Base-by-base conservation (phyloP, 2,329 filamentous ascomycete genomes). In the Fusarium nanum region DNA sequence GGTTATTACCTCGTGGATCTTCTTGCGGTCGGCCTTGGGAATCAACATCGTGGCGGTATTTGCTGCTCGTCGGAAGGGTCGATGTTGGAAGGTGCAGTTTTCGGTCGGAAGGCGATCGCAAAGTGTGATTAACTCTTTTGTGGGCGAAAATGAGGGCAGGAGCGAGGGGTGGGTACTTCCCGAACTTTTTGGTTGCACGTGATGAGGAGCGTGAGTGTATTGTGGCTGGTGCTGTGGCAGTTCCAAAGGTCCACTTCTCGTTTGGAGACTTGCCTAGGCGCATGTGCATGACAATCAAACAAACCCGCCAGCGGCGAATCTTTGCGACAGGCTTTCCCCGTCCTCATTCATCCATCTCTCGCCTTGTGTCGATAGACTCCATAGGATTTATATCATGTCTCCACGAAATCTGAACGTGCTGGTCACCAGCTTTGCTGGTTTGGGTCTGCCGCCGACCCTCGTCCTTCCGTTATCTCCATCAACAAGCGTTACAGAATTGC, bases 1-100 rank as follows among this genome's bases (percentile, higher is more conserved):
- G 59, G 41, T 59, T 58, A 53, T 62, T 83, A 87, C 85, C 87
- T 91, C 95, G 91, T 99, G 96, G 88, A 99, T 98, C 92, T 94
- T 93, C 93, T 99, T 99, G 89, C 97, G 94, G 89, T 99, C 96
- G 86, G 93, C 92, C 92, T 98, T 98, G 85, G 96, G 96, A 86
- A 99, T 99, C 89, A 99, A 92, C 96, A 89, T 89, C 92, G 94
- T 88, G 83, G 82, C 84, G 84, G 83, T 84, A 66, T 83, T 75
- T 78, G 76, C 75, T 81, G 79, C 76, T 78, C 76, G 77, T 70
- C 68, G 79, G 63, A 74, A 72, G 73, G 74, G 81, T 81, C 83
- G 84, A 88, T 85, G 85, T 85, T 85, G 81, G 79, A 78, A 78
- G 78, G 79, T 81, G 78, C 78, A 79, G 79, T 75, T 81, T 77